Evolutionary conservation across 192 early-diverging fungal genomes (phyloP).

Genomic region (Entomortierella parvispora): DNA sequence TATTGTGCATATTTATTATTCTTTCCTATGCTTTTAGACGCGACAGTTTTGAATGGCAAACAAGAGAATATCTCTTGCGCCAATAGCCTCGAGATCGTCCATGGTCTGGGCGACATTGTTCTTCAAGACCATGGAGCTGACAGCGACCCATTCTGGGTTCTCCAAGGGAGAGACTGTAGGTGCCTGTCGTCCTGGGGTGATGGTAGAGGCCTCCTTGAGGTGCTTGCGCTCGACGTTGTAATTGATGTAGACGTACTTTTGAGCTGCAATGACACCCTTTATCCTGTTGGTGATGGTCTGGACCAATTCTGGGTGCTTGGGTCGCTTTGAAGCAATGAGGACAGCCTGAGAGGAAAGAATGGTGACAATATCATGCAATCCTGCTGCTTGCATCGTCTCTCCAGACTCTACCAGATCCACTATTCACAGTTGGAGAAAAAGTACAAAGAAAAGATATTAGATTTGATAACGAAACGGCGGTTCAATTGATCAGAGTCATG

Average conservation of each 20-base stretch:
- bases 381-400: conserved; percentile 99
- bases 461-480: conserved; percentile 17
- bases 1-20: too few relatives aligned
- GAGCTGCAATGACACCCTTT: conserved; percentile 90
- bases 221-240: conserved; percentile 85
- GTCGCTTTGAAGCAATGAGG: conserved; percentile 85
- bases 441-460: neutral
- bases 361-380: conserved; percentile 90
- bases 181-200: conserved; percentile 95
- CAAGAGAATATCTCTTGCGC: conserved; percentile 93
- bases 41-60: conserved; percentile 82
- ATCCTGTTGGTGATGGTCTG: conserved; percentile 85
- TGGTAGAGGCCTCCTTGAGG: conserved; percentile 70
- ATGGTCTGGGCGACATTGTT: conserved; percentile 83
- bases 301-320: conserved; percentile 79
- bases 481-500: neutral
- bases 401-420: conserved; percentile 79
- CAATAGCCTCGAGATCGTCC: conserved; percentile 87
- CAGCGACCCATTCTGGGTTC: conserved; percentile 88
- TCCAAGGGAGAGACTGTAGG: conserved; percentile 91
- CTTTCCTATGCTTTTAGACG: conserved; percentile 57
- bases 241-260: conserved; percentile 87
- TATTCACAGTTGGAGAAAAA: neutral
- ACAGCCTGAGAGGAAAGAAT: conserved; percentile 89
- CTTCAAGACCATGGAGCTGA: conserved; percentile 91